Base-by-base conservation (phyloP, 78 protist genomes). In the Corallochytrium limacisporum region DNA sequence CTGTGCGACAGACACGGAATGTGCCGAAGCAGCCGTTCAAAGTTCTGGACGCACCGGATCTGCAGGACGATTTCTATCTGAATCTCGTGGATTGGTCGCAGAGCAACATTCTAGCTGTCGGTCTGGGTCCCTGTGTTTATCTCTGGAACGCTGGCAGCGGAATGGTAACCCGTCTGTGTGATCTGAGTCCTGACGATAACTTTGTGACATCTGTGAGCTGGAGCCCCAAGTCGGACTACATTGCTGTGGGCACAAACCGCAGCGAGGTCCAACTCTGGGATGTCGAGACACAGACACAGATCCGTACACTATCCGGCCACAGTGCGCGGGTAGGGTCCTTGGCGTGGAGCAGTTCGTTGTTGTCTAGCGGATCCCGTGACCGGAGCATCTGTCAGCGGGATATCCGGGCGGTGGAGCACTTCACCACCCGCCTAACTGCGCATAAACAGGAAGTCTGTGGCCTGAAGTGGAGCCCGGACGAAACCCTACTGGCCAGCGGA, bases 11-110 rank as follows among this genome's bases (percentile, higher is more conserved):
- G n/a, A 31, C 42, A 22, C 84, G 93, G 22, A 9, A 47, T 66
- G 75, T 89, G 38, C 79, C 86, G 13, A 48, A 39, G 54, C 63
- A 73, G 31, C 84, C 94, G 5, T 86, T 79, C 48, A 68, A 78
- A 9, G 85, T 81, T 37, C 73, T 91, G 20, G 97, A 93, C 59
- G 97, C 98, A 20, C 97, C 97, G 32, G 97, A 83, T 32, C 50
- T 95, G 18, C 61, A 62, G 16, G 98, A 94, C 53, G 99, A 98
- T 81, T 98, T 65, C 68, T 96, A 96, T 75, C 72, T 94, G 40
- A 96, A 98, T 78, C 78, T 94, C 9, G 74, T 98, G n/a, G 98
- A 96, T 78, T 98, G 99, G 98, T 31, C 62, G 66, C 3, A 62
- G 32, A 29, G 60, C 37, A 87, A 91, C 74, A 48, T 78, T 28